A percentile compares a stretch with the other conserved stretches of the same genome.
phyloP scores from a whole-genome alignment of 768 basidiomycete species.

The Royoungia palumana region DNA sequence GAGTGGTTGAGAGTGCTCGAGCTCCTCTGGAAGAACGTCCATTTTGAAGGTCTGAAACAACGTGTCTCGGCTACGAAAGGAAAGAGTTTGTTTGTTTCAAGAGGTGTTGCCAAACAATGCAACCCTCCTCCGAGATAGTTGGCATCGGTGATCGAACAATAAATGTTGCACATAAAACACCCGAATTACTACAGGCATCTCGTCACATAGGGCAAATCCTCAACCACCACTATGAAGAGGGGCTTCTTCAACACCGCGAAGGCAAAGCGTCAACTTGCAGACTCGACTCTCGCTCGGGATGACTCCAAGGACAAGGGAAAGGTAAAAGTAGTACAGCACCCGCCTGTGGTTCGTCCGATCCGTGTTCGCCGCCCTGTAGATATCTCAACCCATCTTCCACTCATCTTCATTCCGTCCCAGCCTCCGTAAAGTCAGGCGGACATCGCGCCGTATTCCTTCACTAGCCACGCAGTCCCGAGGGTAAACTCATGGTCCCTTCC shows the following conservation, averaged over 20 bases:
- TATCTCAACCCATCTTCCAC: no score
- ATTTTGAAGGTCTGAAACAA: slow-evolving; percentile 4
- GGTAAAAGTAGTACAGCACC: background rate
- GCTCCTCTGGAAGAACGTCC: slow-evolving; percentile 14
- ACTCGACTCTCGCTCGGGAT: slow-evolving; percentile 15
- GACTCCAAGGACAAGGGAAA: slow-evolving; percentile 2
- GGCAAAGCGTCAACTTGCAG: slow-evolving; percentile 24
- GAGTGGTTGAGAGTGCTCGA: slow-evolving; percentile 4
- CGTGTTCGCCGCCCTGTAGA: background rate
- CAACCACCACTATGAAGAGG: slow-evolving; percentile 18
- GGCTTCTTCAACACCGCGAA: slow-evolving; percentile 23
- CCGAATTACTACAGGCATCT: no score
- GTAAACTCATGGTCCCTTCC: slow-evolving; percentile 8
- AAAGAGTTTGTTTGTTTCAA: slow-evolving; percentile 17
- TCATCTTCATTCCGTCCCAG: slow-evolving; percentile 9
- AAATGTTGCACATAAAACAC: no score
- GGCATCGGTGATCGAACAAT: no score
- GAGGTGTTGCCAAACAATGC: slow-evolving; percentile 8
- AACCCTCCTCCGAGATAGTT: no score
- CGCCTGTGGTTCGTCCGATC: background rate
- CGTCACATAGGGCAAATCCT: no score
- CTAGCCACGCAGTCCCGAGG: slow-evolving; percentile 29
- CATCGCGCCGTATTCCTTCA: slow-evolving; percentile 18
- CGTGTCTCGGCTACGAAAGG: slow-evolving; percentile 2
- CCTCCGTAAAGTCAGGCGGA: background rate